Conservation (phyloP, 1,139 yeast genomes). For the Hanseniaspora sp. region DNA sequence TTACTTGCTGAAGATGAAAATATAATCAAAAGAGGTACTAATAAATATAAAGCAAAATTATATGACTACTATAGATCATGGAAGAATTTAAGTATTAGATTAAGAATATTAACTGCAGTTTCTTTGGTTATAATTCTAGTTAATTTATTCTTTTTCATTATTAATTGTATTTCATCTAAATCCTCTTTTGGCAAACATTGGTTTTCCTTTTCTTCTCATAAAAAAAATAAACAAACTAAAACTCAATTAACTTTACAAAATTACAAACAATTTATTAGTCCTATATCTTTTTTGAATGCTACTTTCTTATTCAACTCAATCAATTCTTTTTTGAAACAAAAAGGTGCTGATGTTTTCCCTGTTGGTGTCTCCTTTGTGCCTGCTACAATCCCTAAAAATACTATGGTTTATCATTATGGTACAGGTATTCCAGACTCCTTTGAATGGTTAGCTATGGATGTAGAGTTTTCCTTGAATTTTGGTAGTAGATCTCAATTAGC, state of each 20-base stretch:
- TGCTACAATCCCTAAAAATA: constrained; percentile 46
- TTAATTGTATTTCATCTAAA: neutral
- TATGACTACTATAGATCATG: neutral
- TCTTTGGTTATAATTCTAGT: neutral
- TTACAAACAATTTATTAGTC: constrained; percentile 20
- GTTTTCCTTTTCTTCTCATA: too few relatives aligned
- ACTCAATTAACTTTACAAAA: constrained; percentile 18
- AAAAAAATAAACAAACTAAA: neutral
- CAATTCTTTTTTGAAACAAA: constrained; percentile 40
- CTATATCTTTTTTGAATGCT: constrained; percentile 39
- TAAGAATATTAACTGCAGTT: neutral
- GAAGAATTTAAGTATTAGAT: neutral
- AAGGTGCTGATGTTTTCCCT: constrained; percentile 40
- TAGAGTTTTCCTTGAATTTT: constrained; percentile 44
- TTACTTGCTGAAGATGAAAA: too few relatives aligned
- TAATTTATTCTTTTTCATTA: neutral
- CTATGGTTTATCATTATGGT: constrained; percentile 41
- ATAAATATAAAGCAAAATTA: too few relatives aligned
- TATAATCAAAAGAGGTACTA: too few relatives aligned
- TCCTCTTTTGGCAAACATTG: too few relatives aligned
- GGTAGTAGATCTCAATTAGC: constrained; percentile 21
- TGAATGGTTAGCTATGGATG: constrained; percentile 52
- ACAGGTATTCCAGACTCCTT: constrained; percentile 34
- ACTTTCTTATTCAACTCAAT: constrained; percentile 44
- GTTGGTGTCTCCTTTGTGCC: constrained; percentile 48